phyloP scores from a whole-genome alignment of 257 asterid genomes.

The Solanum tarijense region DNA sequence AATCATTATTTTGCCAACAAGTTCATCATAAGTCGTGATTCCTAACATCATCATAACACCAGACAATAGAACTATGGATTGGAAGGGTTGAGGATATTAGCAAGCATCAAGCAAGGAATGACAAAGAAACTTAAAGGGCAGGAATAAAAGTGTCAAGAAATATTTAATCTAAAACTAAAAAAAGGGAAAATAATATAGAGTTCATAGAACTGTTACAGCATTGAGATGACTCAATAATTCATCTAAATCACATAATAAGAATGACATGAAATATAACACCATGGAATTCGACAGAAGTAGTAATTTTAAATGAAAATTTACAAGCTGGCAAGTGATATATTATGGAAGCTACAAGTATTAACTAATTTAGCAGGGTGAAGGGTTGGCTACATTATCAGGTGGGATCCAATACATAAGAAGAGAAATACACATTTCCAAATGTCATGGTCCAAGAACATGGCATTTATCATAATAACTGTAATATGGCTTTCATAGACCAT shows the following conservation, averaged over 20 bases:
- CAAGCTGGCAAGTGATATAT: background rate
- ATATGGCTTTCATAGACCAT: background rate
- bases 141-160: background rate
- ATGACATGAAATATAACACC: background rate
- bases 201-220: background rate
- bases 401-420: background rate
- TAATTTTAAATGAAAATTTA: background rate
- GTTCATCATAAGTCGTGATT: background rate
- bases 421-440: background rate
- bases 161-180: background rate
- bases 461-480: background rate
- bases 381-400: background rate
- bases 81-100: background rate
- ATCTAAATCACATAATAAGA: background rate
- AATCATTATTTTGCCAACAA: background rate
- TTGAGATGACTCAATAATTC: background rate
- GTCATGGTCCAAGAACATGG: background rate
- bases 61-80: background rate
- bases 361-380: background rate
- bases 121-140: background rate
- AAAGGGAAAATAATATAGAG: background rate
- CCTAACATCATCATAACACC: background rate
- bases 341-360: background rate
- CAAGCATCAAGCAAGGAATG: background rate
- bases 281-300: background rate